These are phyloP conservation scores for Cladosporium phlei DNA, from an alignment of 2,329 filamentous ascomycete genomes.

Conservation along the genomic window DNA sequence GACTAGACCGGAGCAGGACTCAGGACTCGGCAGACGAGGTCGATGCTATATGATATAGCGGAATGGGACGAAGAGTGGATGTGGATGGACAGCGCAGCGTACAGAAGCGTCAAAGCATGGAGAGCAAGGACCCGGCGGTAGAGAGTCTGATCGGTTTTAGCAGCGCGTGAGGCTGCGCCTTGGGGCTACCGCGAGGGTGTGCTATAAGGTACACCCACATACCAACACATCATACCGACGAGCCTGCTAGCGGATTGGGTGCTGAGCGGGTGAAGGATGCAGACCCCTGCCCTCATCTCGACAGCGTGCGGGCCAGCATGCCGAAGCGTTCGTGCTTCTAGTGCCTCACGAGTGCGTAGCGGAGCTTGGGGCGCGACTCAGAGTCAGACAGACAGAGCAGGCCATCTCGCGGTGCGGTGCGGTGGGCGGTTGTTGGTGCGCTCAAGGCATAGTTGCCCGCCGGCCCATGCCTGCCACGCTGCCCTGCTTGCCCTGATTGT, in stretches of 20 bases:
- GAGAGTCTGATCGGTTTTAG: slow-evolving; percentile 13
- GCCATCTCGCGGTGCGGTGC: too few relatives aligned
- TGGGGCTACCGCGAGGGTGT: slow-evolving; percentile 11
- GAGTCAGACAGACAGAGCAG: slow-evolving; percentile 3
- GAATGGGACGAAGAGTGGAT: too few relatives aligned
- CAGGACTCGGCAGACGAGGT: slow-evolving; percentile 8
- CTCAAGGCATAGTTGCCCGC: slow-evolving; percentile 3
- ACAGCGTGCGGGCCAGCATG: slow-evolving; percentile 13
- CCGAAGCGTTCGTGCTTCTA: slow-evolving; percentile 12
- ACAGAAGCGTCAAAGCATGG: slow-evolving; percentile 11
- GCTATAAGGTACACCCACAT: slow-evolving; percentile 14
- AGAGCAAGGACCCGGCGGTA: slow-evolving; percentile 12
- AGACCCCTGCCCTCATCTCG: slow-evolving; percentile 13
- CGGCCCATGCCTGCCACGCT: slow-evolving; percentile 9
- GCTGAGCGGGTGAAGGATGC: slow-evolving; percentile 11
- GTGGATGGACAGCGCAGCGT: slow-evolving; percentile 1
- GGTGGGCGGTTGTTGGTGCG: not conserved
- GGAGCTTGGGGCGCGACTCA: slow-evolving; percentile 5
- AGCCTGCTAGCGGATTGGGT: slow-evolving; percentile 10
- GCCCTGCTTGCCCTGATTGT: not conserved
- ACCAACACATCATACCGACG: slow-evolving; percentile 13
- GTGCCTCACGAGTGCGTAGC: slow-evolving; percentile 5
- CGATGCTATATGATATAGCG: slow-evolving; percentile 12
- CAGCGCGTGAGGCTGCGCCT: slow-evolving; percentile 11
- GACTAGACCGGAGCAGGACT: slow-evolving; percentile 8